Evolutionary conservation across 2,329 filamentous ascomycete species (phyloP), one percentile per base, ranked within the genome.

Genomic region (Ramichloridium luteum): DNA sequence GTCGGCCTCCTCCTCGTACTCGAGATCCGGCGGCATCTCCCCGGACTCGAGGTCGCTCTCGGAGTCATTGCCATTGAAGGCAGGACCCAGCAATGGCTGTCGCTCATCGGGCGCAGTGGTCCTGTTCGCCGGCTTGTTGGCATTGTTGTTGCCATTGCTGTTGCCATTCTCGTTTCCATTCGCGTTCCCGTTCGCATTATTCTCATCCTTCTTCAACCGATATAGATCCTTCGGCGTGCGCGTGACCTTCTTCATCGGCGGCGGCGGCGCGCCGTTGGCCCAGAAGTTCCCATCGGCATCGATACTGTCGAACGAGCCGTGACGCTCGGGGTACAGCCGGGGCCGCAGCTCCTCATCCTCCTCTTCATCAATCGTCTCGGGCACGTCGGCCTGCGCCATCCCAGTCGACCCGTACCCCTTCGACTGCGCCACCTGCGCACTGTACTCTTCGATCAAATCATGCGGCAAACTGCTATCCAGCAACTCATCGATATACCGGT

Each of bases 391-490:
- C 25, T 44, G 39, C 37, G 8, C 8, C 8, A 8, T 23, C 8
- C n/a, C 8, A 8, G n/a, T 23, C 8, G 20, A 23, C n/a, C 20
- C 20, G 20, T 23, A 23, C 8, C 20, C 34, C 41, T 16, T 41
- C 38, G 22, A 15, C 32, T 17, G 31, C 31, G 16, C 30, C 35
- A 13, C 35, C n/a, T 23, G 20, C n/a, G 20, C n/a, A n/a, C n/a
- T 23, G 56, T 93, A 94, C 57, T 94, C 86, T 51, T 92, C 86
- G 36, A 96, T 75, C 27, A 96, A 65, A 47, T 88, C 78, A 51
- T 93, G 86, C 2, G 86, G 86, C n/a, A 93, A 72, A 16, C 83
- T 86, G 6, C 84, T 93, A 58, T 93, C 85, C 39, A 96, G 69
- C 35, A 96, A 65, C 31, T 79, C 74, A 58, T 94, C 88, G 47